Evolutionary conservation across 192 early-diverging fungal species (phyloP).

Genomic region (Coemansia sp.): DNA sequence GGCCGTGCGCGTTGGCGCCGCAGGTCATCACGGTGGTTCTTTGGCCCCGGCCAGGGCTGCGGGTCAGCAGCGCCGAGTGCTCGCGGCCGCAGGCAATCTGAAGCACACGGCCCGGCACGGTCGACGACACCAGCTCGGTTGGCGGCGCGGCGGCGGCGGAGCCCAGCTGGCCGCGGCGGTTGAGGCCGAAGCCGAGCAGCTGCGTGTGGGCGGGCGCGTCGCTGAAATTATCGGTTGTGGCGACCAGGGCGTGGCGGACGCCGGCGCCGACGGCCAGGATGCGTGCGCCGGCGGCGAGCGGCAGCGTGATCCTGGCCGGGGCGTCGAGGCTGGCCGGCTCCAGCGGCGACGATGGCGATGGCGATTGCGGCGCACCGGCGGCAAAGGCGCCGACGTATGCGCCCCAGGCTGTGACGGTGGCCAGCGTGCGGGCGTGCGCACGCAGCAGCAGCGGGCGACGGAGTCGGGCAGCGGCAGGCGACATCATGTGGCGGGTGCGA

Average conservation of each 20-base stretch:
- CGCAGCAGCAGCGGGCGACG: neutral
- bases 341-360: neutral
- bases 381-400: conserved; percentile 35
- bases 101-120: conserved; percentile 26
- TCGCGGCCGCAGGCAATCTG: conserved; percentile 65
- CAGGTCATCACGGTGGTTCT: conserved; percentile 47
- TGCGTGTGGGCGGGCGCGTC: conserved; percentile 19
- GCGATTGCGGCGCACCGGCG: neutral
- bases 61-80: conserved; percentile 59
- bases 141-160: neutral
- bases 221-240: conserved; percentile 5
- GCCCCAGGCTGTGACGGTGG: conserved; percentile 37
- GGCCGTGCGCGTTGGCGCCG: conserved; percentile 69
- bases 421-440: neutral
- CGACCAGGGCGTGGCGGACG: conserved; percentile 35
- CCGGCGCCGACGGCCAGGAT: conserved; percentile 41
- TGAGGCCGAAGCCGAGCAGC: conserved; percentile 53
- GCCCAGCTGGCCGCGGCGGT: conserved; percentile 56
- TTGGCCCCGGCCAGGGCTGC: neutral
- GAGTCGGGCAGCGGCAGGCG: neutral
- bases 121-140: conserved; percentile 8
- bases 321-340: neutral
- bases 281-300: neutral
- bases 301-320: conserved; percentile 18
- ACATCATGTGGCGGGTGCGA: too few relatives aligned